A percentile compares a stretch with the other conserved stretches of the same genome.
These are phyloP conservation scores for Fusarium virguliforme DNA, from an alignment of 2,329 filamentous ascomycete species.

Conservation along the genomic window DNA sequence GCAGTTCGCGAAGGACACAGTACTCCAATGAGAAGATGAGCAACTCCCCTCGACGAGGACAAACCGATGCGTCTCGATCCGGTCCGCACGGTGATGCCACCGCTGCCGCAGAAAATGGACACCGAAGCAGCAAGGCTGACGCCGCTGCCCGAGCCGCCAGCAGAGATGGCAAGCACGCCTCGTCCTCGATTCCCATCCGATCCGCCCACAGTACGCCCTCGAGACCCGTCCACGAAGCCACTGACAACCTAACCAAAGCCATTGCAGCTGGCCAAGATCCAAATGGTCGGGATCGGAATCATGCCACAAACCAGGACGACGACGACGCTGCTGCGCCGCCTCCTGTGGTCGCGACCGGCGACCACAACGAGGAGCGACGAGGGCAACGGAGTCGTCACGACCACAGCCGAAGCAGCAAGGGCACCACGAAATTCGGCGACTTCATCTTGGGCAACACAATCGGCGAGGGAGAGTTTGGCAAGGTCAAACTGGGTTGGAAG, in stretches of 20 bases:
- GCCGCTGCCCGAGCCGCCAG: slow-evolving; percentile 58
- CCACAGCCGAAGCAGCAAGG: slow-evolving; percentile 71
- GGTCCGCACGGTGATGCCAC: slow-evolving; percentile 55
- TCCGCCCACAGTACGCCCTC: slow-evolving; percentile 61
- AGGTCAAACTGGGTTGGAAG: slow-evolving; percentile 99
- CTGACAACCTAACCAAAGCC: slow-evolving; percentile 83
- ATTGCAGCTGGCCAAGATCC: slow-evolving; percentile 61
- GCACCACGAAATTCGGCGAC: slow-evolving; percentile 88
- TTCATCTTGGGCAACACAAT: slow-evolving; percentile 97
- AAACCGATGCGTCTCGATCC: slow-evolving; percentile 56
- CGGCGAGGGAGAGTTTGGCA: slow-evolving; percentile 98
- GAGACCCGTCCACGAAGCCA: slow-evolving; percentile 80
- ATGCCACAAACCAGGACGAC: slow-evolving; percentile 47
- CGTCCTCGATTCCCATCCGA: slow-evolving; percentile 64
- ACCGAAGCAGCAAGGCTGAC: slow-evolving; percentile 58
- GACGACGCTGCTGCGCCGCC: slow-evolving; percentile 64
- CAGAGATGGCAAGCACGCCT: slow-evolving; percentile 59
- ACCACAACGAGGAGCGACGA: slow-evolving; percentile 65
- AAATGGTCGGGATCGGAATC: slow-evolving; percentile 51
- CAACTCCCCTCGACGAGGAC: slow-evolving; percentile 61
- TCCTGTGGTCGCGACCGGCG: slow-evolving; percentile 62
- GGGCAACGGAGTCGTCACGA: slow-evolving; percentile 73
- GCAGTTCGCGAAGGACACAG: slow-evolving; percentile 62
- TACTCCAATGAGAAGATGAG: slow-evolving; percentile 64
- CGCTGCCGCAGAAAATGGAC: slow-evolving; percentile 49